A percentile compares a stretch with the other conserved stretches of the same genome.
Conservation (phyloP, 441 rosid genomes). For the Populus trichocarpa region DNA sequence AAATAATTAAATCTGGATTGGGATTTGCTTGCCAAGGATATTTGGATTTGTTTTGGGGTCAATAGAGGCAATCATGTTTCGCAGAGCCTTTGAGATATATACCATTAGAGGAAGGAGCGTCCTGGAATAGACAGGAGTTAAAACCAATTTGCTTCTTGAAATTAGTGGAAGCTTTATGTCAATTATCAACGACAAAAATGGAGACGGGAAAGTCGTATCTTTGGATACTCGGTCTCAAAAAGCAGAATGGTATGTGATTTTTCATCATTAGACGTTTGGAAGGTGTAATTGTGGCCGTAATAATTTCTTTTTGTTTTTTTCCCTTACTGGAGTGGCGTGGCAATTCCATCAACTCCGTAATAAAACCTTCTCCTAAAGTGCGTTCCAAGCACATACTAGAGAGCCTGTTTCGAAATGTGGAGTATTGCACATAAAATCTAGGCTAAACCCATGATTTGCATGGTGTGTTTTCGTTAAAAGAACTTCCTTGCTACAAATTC, state of each 20-base stretch:
- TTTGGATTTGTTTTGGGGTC: neutral
- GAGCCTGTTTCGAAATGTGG: neutral
- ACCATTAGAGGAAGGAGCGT: neutral
- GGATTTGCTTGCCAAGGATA: neutral
- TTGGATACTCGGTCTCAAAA: too few relatives aligned
- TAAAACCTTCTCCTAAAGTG: neutral
- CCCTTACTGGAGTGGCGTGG: neutral
- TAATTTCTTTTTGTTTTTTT: too few relatives aligned
- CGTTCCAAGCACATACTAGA: neutral
- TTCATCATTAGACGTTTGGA: too few relatives aligned
- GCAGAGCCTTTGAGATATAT: neutral
- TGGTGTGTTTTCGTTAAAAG: too few relatives aligned
- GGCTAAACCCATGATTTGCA: neutral
- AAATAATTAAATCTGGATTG: too few relatives aligned
- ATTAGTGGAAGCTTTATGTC: slow-evolving; percentile 20
- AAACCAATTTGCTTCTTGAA: neutral
- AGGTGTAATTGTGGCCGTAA: neutral
- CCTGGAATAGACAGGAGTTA: neutral
- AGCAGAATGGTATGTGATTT: too few relatives aligned
- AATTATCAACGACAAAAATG: slow-evolving; percentile 2
- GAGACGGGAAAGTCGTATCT: neutral
- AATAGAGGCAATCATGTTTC: neutral
- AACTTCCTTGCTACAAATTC: neutral
- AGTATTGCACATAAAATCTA: neutral
- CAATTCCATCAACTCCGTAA: neutral